Evolutionary conservation across 805 yeast species (phyloP).

Genomic region (Priceomyces fermenticarens): DNA sequence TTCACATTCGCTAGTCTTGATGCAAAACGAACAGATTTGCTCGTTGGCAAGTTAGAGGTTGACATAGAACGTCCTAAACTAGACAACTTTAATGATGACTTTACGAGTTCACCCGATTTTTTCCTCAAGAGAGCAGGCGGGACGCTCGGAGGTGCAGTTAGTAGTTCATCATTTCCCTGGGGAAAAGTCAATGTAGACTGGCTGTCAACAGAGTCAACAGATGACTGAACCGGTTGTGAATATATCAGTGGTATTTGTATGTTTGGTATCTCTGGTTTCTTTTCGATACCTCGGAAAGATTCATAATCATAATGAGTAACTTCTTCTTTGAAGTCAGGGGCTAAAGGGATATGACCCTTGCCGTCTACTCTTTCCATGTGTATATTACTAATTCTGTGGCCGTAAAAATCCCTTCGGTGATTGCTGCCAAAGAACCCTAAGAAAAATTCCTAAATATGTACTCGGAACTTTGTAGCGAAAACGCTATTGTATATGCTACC

Average conservation of each 20-base stretch:
- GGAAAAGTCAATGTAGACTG: constrained; percentile 6
- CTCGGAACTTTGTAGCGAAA: too few relatives aligned
- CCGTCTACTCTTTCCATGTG: too few relatives aligned
- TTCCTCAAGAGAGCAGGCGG: constrained; percentile 55
- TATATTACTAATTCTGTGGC: too few relatives aligned
- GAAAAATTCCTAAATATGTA: too few relatives aligned
- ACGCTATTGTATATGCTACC: too few relatives aligned
- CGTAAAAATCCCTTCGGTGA: too few relatives aligned
- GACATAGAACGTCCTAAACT: constrained; percentile 21
- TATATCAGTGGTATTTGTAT: constrained; percentile 2
- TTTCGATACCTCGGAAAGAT: too few relatives aligned
- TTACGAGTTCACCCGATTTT: constrained; percentile 82
- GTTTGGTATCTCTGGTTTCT: too few relatives aligned
- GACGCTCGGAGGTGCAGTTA: neutral
- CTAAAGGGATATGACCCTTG: too few relatives aligned
- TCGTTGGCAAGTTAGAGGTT: constrained; percentile 21
- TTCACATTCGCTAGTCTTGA: constrained; percentile 58
- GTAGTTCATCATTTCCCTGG: neutral
- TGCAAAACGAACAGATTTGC: constrained; percentile 64
- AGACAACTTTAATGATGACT: constrained; percentile 61
- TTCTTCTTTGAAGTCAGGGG: too few relatives aligned
- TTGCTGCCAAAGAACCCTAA: too few relatives aligned
- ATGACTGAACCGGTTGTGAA: constrained; percentile 2
- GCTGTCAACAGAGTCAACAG: constrained; percentile 12
- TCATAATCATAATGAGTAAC: too few relatives aligned